Percentiles rank a stretch among this genome's conserved stretches.
Conservation (phyloP, 768 basidiomycete species). For the Hypholoma fasciculare region DNA sequence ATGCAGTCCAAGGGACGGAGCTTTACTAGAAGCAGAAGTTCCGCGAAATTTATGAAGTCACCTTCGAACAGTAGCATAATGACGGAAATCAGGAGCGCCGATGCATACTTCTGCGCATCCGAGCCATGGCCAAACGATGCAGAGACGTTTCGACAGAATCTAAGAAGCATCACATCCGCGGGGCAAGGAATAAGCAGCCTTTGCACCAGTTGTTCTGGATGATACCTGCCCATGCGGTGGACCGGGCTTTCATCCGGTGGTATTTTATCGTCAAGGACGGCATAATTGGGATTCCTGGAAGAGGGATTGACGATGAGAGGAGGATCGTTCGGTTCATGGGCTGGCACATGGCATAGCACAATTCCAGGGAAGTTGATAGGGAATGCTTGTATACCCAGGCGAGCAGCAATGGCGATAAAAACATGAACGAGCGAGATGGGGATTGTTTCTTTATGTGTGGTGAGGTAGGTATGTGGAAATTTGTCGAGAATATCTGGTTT, state of each 20-base stretch:
- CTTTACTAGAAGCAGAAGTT: conserved; percentile 30
- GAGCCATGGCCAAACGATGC: neutral
- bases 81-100: conserved; percentile 9
- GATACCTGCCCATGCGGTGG: neutral
- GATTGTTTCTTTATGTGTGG: conserved; percentile 46
- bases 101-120: neutral
- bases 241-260: conserved; percentile 3
- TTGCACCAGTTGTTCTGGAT: neutral
- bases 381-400: conserved; percentile 49
- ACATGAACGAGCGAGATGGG: conserved; percentile 63
- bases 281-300: conserved; percentile 27
- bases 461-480: conserved; percentile 61
- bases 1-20: conserved; percentile 44
- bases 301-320: conserved; percentile 50
- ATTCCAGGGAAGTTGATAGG: conserved; percentile 58
- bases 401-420: conserved; percentile 53
- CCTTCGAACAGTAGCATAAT: conserved; percentile 35
- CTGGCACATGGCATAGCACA: conserved; percentile 52
- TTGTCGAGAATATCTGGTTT: conserved; percentile 41
- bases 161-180: conserved; percentile 14
- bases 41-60: neutral
- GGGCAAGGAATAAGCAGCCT: conserved; percentile 9
- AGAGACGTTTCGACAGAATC: conserved; percentile 16
- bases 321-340: conserved; percentile 35
- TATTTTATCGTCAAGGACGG: conserved; percentile 25